Evolutionary conservation across 441 rosid species (phyloP).

Genomic region (Euphorbia celastroides): DNA sequence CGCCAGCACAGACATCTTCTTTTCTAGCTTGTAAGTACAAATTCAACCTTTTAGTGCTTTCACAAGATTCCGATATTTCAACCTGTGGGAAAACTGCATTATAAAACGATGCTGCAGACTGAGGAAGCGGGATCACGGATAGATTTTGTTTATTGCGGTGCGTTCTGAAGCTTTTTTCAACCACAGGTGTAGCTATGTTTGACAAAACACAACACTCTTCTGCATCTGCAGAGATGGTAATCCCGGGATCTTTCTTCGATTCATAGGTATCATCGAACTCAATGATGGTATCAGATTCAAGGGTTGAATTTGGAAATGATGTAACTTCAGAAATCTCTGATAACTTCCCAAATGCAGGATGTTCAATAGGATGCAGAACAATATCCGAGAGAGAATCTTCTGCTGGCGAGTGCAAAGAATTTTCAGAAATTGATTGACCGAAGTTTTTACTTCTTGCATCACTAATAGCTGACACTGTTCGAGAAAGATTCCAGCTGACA

Average conservation of each 20-base stretch:
- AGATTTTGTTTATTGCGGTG: constrained; percentile 23
- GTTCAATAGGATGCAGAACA: constrained; percentile 20
- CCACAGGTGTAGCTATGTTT: constrained; percentile 15
- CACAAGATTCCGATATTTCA: constrained; percentile 51
- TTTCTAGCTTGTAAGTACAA: constrained; percentile 38
- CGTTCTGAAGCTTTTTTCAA: constrained; percentile 32
- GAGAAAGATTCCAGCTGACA: no score
- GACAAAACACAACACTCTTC: constrained; percentile 9
- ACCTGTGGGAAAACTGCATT: constrained; percentile 33
- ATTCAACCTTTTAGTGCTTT: constrained; percentile 37
- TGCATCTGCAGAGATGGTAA: constrained; percentile 16
- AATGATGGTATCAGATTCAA: constrained; percentile 17
- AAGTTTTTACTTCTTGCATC: constrained; percentile 20
- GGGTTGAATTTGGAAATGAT: constrained; percentile 19
- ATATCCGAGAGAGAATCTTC: constrained; percentile 27
- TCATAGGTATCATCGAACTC: constrained; percentile 19
- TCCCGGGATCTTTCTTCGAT: constrained; percentile 19
- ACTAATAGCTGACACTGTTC: constrained; percentile 29
- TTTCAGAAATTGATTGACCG: constrained; percentile 19
- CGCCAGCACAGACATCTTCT: constrained; percentile 46
- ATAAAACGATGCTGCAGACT: constrained; percentile 56
- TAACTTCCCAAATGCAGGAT: constrained; percentile 19
- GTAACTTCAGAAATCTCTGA: constrained; percentile 20
- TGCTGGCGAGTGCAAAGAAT: constrained; percentile 16
- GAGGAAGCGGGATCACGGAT: constrained; percentile 47